These are phyloP conservation scores for Adansonia rubrostipa DNA, from an alignment of 441 rosid genomes.

Conservation along the genomic window DNA sequence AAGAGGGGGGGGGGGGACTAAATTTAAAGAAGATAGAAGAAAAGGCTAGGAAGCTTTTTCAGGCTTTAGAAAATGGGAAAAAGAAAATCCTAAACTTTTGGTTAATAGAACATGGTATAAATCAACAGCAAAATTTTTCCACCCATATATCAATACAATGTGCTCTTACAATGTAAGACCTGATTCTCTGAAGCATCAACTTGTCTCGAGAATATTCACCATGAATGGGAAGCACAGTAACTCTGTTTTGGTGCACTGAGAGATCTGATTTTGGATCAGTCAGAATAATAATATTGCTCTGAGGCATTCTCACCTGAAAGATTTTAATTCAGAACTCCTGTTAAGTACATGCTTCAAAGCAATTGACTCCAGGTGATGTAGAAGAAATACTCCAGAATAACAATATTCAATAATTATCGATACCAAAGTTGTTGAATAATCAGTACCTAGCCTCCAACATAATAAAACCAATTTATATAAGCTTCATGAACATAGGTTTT, in stretches of 20 bases:
- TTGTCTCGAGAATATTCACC: constrained; percentile 86
- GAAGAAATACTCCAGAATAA: not conserved
- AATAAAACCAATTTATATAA: not conserved
- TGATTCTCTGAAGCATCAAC: constrained; percentile 98
- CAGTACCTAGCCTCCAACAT: not conserved
- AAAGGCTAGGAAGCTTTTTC: not conserved
- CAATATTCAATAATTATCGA: not conserved
- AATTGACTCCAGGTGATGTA: constrained; percentile 4
- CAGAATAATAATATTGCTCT: constrained; percentile 67
- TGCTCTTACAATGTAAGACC: constrained; percentile 97
- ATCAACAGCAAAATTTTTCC: constrained; percentile 38
- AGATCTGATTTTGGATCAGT: constrained; percentile 91
- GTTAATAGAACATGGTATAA: constrained; percentile 13
- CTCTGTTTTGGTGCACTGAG: constrained; percentile 51
- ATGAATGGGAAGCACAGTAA: constrained; percentile 61
- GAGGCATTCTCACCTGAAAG: constrained; percentile 75
- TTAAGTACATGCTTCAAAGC: constrained; percentile 11
- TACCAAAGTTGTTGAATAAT: not conserved
- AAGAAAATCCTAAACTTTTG: constrained; percentile 9
- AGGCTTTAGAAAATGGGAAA: not conserved
- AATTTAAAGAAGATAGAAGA: not conserved
- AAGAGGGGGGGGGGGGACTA: not conserved
- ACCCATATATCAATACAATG: constrained; percentile 57
- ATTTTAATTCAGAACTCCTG: constrained; percentile 15
- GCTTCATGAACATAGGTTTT: not conserved